phyloP scores from a whole-genome alignment of 768 basidiomycete species.

The Phallus indusiatus region DNA sequence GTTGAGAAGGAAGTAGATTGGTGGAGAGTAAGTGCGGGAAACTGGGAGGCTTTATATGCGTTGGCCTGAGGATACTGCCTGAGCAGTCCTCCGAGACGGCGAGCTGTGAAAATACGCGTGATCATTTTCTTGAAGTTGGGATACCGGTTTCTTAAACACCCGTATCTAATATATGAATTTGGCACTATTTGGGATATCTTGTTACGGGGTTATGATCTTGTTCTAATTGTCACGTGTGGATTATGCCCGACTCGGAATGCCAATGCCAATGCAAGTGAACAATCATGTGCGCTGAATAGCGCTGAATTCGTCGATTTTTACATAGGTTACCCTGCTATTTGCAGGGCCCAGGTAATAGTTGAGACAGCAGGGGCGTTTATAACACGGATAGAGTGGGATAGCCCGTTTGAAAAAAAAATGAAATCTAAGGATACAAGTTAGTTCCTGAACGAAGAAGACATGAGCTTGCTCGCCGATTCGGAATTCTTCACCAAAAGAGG shows the following conservation, averaged over 20 bases:
- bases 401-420: not conserved
- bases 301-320: too few relatives aligned
- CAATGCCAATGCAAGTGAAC: too few relatives aligned
- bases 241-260: not conserved
- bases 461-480: not conserved
- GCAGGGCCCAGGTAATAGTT: too few relatives aligned
- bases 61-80: not conserved
- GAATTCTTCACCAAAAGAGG: not conserved
- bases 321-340: too few relatives aligned
- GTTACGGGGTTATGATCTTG: not conserved
- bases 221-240: not conserved
- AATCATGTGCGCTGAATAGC: too few relatives aligned
- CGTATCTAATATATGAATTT: not conserved
- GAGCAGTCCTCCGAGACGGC: not conserved
- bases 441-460: not conserved
- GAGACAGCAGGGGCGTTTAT: not conserved
- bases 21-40: not conserved
- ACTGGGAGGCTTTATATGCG: not conserved
- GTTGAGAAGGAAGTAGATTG: not conserved
- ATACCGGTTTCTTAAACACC: not conserved
- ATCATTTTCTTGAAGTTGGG: not conserved
- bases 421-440: not conserved
- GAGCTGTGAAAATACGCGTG: slow-evolving; percentile 1
- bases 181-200: not conserved
- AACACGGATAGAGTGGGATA: not conserved